Evolutionary conservation across 768 basidiomycete species (phyloP).

Genomic region (Pulveroboletus ravenelii): DNA sequence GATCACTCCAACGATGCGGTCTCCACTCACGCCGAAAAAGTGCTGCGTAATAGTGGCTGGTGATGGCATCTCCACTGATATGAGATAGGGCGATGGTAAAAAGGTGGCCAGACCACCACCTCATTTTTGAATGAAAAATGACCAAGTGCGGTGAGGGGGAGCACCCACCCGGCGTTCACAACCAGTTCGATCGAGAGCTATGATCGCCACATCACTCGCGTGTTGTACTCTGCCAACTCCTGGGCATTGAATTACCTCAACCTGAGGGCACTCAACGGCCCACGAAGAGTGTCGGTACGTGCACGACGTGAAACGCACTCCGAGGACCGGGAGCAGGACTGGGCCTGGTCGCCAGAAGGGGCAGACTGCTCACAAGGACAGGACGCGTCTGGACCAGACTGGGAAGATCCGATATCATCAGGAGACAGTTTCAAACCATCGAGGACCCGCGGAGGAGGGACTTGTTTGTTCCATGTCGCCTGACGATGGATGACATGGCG

Average conservation of each 20-base stretch:
- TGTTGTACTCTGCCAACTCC: slow-evolving; percentile 11
- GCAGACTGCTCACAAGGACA: neutral
- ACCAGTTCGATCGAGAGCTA: slow-evolving; percentile 15
- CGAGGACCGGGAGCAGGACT: neutral
- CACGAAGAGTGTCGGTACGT: neutral
- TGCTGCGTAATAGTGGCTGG: slow-evolving; percentile 1
- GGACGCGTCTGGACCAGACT: neutral
- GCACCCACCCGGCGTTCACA: slow-evolving; percentile 9
- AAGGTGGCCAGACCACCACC: slow-evolving; percentile 9
- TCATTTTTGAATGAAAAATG: slow-evolving; percentile 25
- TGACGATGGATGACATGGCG: slow-evolving; percentile 3
- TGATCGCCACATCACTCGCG: slow-evolving; percentile 21
- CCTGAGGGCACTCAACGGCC: slow-evolving; percentile 1
- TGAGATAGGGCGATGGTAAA: slow-evolving; percentile 9
- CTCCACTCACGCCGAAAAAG: slow-evolving; percentile 8
- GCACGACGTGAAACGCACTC: neutral
- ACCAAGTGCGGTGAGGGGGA: slow-evolving; percentile 13
- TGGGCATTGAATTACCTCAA: slow-evolving; percentile 14
- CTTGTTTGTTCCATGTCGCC: slow-evolving; percentile 6
- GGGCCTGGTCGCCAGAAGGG: too few relatives aligned
- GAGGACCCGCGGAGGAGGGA: slow-evolving; percentile 24
- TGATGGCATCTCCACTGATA: slow-evolving; percentile 8
- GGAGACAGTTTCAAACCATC: slow-evolving; percentile 18
- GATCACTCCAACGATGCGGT: neutral
- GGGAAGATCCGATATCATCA: slow-evolving; percentile 13